phyloP scores from a whole-genome alignment of 2,329 filamentous ascomycete genomes.

The Nemania bipapillata region DNA sequence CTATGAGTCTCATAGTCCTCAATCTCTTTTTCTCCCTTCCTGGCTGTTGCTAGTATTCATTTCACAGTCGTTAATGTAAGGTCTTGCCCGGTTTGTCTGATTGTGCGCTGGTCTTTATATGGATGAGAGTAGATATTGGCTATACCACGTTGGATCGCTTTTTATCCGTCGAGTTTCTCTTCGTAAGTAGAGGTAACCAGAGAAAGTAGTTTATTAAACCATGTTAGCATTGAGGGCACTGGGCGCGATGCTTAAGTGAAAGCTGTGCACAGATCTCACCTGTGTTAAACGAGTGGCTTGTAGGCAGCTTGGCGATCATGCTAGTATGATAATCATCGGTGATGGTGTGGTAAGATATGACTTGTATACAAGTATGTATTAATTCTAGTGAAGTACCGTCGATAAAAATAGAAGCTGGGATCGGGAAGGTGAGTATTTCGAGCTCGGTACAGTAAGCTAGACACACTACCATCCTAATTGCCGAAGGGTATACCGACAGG shows the following conservation, averaged over 20 bases:
- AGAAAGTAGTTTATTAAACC: background rate
- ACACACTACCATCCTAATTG: background rate
- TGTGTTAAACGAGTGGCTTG: background rate
- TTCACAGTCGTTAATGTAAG: background rate
- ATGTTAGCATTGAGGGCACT: background rate
- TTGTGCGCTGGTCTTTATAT: no score
- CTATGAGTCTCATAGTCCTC: background rate
- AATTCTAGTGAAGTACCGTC: background rate
- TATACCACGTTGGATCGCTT: background rate
- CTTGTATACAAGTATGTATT: background rate
- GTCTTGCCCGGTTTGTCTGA: no score
- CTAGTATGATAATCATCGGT: background rate
- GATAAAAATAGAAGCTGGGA: background rate
- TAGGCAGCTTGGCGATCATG: background rate
- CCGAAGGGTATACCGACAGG: background rate
- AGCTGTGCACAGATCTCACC: background rate
- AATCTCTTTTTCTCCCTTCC: background rate
- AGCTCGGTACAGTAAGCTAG: background rate
- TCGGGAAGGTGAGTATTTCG: background rate
- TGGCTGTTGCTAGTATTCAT: no score
- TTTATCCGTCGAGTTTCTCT: background rate
- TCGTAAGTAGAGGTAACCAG: background rate
- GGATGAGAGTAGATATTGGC: no score
- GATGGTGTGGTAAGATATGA: background rate
- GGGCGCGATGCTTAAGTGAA: background rate